phyloP scores from a whole-genome alignment of 108 stramenopile species.

The Cyclotella kingstonii region DNA sequence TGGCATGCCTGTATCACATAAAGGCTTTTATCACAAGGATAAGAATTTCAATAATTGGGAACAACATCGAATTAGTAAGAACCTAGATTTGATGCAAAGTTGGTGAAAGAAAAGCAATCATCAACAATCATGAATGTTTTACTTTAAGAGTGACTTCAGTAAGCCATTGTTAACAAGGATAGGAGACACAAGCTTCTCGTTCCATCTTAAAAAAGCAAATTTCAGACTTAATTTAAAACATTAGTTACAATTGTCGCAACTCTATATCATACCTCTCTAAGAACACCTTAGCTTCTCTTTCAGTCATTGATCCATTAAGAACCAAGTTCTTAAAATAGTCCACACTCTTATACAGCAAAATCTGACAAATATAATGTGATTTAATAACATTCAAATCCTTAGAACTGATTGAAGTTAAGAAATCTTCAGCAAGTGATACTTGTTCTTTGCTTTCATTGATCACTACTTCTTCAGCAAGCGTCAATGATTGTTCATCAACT shows the following conservation, averaged over 20 bases:
- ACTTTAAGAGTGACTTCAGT: too few species aligned
- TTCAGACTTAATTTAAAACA: too few species aligned
- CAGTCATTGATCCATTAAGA: conserved; percentile 51
- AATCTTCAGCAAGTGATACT: conserved; percentile 35
- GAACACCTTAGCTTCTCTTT: conserved; percentile 57
- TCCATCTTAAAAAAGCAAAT: too few species aligned
- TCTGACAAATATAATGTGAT: conserved; percentile 69
- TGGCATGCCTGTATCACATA: too few species aligned
- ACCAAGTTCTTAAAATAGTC: conserved; percentile 46
- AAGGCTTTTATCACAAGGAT: too few species aligned
- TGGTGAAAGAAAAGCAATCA: too few species aligned
- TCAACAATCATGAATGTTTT: too few species aligned
- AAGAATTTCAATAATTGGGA: too few species aligned
- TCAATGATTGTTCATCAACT: conserved; percentile 29
- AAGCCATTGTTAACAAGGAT: too few species aligned
- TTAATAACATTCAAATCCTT: conserved; percentile 39
- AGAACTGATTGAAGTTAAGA: conserved; percentile 30
- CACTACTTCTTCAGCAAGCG: conserved; percentile 51
- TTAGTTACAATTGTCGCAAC: conserved; percentile 2
- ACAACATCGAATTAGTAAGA: too few species aligned
- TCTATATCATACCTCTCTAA: conserved; percentile 49
- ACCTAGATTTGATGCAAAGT: too few species aligned
- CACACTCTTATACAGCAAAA: conserved; percentile 52
- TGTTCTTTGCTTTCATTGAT: conserved; percentile 54
- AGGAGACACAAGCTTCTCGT: too few species aligned